These are phyloP conservation scores for Saccharomycopsis javanensis DNA, from an alignment of 805 yeast genomes.

Conservation along the genomic window DNA sequence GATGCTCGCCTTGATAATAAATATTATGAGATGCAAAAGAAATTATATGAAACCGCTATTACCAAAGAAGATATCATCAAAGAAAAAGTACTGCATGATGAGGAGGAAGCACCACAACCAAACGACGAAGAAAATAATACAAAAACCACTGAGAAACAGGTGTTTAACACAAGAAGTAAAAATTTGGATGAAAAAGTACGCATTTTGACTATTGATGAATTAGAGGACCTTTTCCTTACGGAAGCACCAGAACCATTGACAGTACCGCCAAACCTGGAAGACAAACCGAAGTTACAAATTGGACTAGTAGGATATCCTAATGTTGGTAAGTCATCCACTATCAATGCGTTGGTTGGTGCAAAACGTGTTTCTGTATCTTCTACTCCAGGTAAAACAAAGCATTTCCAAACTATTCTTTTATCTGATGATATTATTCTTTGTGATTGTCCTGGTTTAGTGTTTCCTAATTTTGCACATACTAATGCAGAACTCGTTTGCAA, in stretches of 20 bases:
- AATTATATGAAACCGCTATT: conserved; percentile 21
- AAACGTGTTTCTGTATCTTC: conserved; percentile 97
- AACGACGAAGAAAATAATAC: conserved; percentile 17
- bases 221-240: conserved; percentile 66
- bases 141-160: conserved; percentile 20
- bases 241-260: conserved; percentile 66
- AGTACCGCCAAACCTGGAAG: conserved; percentile 44
- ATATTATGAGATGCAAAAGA: conserved; percentile 18
- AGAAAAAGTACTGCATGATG: conserved; percentile 24
- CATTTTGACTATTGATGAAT: conserved; percentile 72
- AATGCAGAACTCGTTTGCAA: conserved; percentile 95
- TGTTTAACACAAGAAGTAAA: conserved; percentile 23
- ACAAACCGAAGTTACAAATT: conserved; percentile 62
- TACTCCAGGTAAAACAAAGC: conserved; percentile 98
- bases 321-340: conserved; percentile 95
- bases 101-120: conserved; percentile 24
- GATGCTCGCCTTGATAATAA: conserved; percentile 16
- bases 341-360: conserved; percentile 91
- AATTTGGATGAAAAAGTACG: conserved; percentile 41
- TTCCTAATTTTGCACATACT: conserved; percentile 94
- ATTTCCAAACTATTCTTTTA: conserved; percentile 89
- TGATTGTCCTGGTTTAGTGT: conserved; percentile 98
- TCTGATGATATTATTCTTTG: conserved; percentile 78
- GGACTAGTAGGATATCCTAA: conserved; percentile 98
- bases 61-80: conserved; percentile 17